phyloP scores from a whole-genome alignment of 345 rosid species.

The Acer saccharum region DNA sequence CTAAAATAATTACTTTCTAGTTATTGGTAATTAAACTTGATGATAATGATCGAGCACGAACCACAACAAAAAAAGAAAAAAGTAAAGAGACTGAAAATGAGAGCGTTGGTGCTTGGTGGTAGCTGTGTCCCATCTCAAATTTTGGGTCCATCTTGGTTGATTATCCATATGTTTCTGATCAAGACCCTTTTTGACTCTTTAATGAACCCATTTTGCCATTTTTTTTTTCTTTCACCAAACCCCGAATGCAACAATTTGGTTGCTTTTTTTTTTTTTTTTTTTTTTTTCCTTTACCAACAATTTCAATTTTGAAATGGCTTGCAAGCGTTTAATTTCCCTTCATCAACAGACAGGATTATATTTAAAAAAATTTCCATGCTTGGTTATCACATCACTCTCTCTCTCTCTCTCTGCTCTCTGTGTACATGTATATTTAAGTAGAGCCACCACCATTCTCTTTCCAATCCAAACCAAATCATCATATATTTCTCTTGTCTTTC shows the following conservation, averaged over 20 bases:
- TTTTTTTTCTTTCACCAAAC: constrained; percentile 6
- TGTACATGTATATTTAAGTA: not conserved
- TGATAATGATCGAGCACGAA: not conserved
- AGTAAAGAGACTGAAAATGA: not conserved
- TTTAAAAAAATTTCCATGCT: not conserved
- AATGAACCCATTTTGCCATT: too few species aligned
- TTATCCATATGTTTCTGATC: not conserved
- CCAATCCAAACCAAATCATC: constrained; percentile 9
- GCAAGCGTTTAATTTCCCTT: not conserved
- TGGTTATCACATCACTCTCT: constrained; percentile 19
- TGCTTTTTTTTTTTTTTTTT: not conserved
- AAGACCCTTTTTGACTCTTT: not conserved
- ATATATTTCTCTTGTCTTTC: not conserved
- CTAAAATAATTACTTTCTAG: not conserved
- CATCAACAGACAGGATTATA: too few species aligned
- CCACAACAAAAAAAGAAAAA: not conserved
- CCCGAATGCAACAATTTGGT: constrained; percentile 4
- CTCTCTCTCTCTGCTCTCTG: not conserved
- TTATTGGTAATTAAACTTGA: not conserved
- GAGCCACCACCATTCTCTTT: not conserved
- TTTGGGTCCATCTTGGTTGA: not conserved
- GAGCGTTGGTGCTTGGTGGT: not conserved
- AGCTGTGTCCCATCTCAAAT: constrained; percentile 1
- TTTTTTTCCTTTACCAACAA: not conserved
- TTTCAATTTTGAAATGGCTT: not conserved